phyloP scores from a whole-genome alignment of 2,329 filamentous ascomycete species.

The Monosporascus sp. region DNA sequence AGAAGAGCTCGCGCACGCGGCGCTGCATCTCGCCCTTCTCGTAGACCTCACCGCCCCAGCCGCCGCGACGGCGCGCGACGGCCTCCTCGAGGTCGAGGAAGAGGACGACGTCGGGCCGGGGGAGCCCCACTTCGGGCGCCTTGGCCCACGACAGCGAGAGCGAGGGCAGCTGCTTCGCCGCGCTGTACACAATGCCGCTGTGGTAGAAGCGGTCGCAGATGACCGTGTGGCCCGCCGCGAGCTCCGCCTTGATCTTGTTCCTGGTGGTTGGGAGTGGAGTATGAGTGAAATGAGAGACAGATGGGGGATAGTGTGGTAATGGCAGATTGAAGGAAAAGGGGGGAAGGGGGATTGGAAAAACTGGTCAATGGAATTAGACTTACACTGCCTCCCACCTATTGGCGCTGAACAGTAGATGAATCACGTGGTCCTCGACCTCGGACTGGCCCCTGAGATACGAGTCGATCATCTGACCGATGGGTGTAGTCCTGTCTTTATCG shows the following conservation, averaged over 20 bases:
- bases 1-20: conserved; percentile 70
- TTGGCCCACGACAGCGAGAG: conserved; percentile 76
- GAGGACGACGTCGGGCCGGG: conserved; percentile 78
- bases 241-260: conserved; percentile 43
- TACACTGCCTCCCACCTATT: conserved; percentile 78
- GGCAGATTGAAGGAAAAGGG: not conserved
- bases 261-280: conserved; percentile 26
- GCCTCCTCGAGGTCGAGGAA: conserved; percentile 79
- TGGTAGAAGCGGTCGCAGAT: conserved; percentile 94
- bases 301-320: not conserved
- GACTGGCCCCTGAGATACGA: conserved; percentile 67
- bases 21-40: conserved; percentile 80
- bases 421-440: conserved; percentile 78
- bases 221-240: conserved; percentile 66
- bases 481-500: conserved; percentile 66
- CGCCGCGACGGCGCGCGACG: conserved; percentile 69
- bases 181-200: conserved; percentile 87
- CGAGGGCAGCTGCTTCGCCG: conserved; percentile 71
- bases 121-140: conserved; percentile 77
- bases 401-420: conserved; percentile 84
- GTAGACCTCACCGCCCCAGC: conserved; percentile 84
- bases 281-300: not conserved
- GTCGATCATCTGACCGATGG: conserved; percentile 84
- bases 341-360: not conserved
- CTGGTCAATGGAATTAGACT: conserved; percentile 18